These are phyloP conservation scores for Arabidopsis lyrata DNA, from an alignment of 441 rosid genomes.

Conservation along the genomic window DNA sequence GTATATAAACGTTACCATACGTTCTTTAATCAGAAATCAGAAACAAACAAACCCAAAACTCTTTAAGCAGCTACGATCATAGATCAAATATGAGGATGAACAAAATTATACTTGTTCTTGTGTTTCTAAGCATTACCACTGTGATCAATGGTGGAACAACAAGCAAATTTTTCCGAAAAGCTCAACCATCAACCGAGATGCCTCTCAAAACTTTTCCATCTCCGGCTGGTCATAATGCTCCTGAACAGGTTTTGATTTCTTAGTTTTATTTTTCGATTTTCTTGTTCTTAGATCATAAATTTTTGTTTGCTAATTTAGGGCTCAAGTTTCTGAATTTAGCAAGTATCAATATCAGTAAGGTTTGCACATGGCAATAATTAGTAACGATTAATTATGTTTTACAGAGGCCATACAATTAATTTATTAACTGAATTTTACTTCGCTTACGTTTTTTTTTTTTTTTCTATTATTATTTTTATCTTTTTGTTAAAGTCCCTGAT, in stretches of 20 bases:
- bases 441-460: background rate
- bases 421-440: background rate
- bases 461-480: background rate
- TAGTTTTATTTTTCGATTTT: background rate
- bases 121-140: slow-evolving; percentile 16
- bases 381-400: no score
- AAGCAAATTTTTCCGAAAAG: slow-evolving; percentile 29
- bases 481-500: background rate
- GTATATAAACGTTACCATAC: background rate
- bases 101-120: background rate
- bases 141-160: slow-evolving; percentile 24
- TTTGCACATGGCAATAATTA: no score
- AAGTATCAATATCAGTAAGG: no score
- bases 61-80: background rate
- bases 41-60: background rate
- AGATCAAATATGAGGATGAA: slow-evolving; percentile 7
- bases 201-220: slow-evolving; percentile 35
- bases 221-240: slow-evolving; percentile 36
- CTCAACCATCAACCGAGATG: slow-evolving; percentile 39
- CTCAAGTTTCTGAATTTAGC: no score
- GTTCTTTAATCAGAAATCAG: background rate
- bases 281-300: background rate
- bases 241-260: slow-evolving; percentile 38
- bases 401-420: background rate
- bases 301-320: background rate